Evolutionary conservation across 345 rosid species (phyloP), one percentile per base, ranked within the genome.

Genomic region (Excoecaria agallocha): DNA sequence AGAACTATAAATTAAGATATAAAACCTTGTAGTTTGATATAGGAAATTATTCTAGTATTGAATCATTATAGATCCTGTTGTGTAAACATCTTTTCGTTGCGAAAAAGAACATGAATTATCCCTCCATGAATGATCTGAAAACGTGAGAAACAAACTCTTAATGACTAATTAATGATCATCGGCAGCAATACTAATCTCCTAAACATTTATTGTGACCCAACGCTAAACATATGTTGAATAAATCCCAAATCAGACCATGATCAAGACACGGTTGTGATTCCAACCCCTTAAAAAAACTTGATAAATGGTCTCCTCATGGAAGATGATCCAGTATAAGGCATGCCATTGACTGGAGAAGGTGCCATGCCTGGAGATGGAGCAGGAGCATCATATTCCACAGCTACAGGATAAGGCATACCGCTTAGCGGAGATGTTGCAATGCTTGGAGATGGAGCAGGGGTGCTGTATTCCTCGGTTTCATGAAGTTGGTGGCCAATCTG

Each of bases 271-370:
- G 24, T 30, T 12, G 17, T 12, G 5, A 19, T 46, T 15, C 0
- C 7, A 71, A 38, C 17, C 43, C 12, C 55, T 51, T 30, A 20
- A 24, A 39, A 35, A 30, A 63, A 38, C 46, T 22, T 48, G 48
- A 58, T 1, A 24, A 77, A 77, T 15, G 76, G 76, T 41, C 76
- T 72, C 9, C 24, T 72, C n/a, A 15, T 68, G 41, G 71, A 57
- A 46, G 37, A 2, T 17, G 6, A 12, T 45, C 24, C 55, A 43
- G 69, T 66, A n/a, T 24, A 15, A 59, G 38, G 22, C 49, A 10
- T 55, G 11, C 24, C 24, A 9, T 24, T 55, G 20, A 51, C n/a
- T 58, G 65, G 39, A 50, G 73, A 51, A 65, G 73, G 74, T 17
- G 64, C 77, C 6, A 25, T 25, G 76, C 51, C 68, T 19, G 75